A percentile compares a stretch with the other conserved stretches of the same genome.
Evolutionary conservation across 495 filamentous ascomycete species (phyloP).

Genomic region (Aspergillus diversus): DNA sequence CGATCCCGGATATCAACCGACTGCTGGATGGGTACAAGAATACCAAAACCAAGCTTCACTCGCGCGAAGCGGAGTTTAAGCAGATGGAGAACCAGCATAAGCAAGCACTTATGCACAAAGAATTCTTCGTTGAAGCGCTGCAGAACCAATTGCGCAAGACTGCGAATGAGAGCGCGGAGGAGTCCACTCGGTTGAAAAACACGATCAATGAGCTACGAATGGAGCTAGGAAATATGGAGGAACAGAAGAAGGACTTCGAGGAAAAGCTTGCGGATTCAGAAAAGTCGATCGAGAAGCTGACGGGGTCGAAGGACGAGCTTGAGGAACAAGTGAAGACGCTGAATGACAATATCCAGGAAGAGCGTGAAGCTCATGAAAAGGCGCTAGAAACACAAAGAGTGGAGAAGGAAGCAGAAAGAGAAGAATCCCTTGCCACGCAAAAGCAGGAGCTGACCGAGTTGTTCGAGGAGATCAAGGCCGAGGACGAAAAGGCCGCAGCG

Average conservation of each 20-base stretch:
- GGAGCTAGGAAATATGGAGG: conserved; percentile 62
- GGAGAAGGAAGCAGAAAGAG: conserved; percentile 40
- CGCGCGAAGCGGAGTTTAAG: conserved; percentile 50
- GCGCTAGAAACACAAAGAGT: conserved; percentile 35
- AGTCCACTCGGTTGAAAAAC: conserved; percentile 49
- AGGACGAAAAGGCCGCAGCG: conserved; percentile 48
- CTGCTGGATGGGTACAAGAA: conserved; percentile 51
- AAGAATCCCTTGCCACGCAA: conserved; percentile 41
- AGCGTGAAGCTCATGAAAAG: conserved; percentile 39
- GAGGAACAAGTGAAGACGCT: conserved; percentile 57
- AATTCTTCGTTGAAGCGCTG: conserved; percentile 56
- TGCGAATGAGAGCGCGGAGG: conserved; percentile 53
- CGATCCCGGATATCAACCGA: conserved; percentile 53
- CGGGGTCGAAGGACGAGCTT: conserved; percentile 41
- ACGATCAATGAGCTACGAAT: conserved; percentile 54
- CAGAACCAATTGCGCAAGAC: conserved; percentile 57
- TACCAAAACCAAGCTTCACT: conserved; percentile 46
- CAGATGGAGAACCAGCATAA: conserved; percentile 52
- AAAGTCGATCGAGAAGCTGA: conserved; percentile 47
- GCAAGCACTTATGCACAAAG: conserved; percentile 52
- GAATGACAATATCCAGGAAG: conserved; percentile 50
- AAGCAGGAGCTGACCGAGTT: conserved; percentile 50
- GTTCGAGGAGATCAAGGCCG: conserved; percentile 53
- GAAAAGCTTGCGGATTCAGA: conserved; percentile 44
- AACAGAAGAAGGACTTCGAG: conserved; percentile 56